phyloP scores from a whole-genome alignment of 2,329 filamentous ascomycete genomes.

The Neocatenulostroma microsporum region DNA sequence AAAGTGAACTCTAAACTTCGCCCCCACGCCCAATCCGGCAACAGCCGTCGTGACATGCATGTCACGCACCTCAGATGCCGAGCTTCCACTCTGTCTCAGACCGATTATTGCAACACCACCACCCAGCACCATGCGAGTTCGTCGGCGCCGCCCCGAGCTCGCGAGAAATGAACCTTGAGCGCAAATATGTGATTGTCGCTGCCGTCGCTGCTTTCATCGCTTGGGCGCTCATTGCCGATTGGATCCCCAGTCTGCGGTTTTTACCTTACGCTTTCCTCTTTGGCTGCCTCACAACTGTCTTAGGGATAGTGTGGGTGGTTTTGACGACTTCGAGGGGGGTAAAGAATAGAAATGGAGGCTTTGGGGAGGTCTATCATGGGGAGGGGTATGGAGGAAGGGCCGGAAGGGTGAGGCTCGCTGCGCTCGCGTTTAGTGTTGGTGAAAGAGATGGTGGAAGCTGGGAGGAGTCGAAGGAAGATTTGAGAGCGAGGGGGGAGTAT shows the following conservation, averaged over 20 bases:
- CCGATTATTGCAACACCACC: too few relatives aligned
- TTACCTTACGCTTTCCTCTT: constrained; percentile 73
- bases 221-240: constrained; percentile 80
- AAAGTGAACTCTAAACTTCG: too few relatives aligned
- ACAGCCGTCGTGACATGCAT: too few relatives aligned
- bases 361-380: too few relatives aligned
- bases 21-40: too few relatives aligned
- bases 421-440: constrained; percentile 23
- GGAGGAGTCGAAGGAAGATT: constrained; percentile 59
- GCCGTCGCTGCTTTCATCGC: constrained; percentile 66
- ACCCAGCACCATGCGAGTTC: constrained; percentile 10
- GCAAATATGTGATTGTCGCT: constrained; percentile 63
- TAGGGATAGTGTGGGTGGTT: constrained; percentile 51
- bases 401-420: too few relatives aligned
- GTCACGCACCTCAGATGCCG: too few relatives aligned
- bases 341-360: not conserved
- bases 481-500: constrained; percentile 61
- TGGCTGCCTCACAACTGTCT: constrained; percentile 52
- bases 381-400: too few relatives aligned
- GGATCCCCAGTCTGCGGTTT: constrained; percentile 75
- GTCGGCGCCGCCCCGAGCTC: constrained; percentile 9
- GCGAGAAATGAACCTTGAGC: constrained; percentile 59
- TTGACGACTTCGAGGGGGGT: constrained; percentile 53
- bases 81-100: too few relatives aligned
- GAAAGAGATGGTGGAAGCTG: constrained; percentile 51